Percentiles rank a stretch among this genome's conserved stretches.
Conservation (phyloP, 1,284 basidiomycete species). For the Polyporus tsugae region DNA sequence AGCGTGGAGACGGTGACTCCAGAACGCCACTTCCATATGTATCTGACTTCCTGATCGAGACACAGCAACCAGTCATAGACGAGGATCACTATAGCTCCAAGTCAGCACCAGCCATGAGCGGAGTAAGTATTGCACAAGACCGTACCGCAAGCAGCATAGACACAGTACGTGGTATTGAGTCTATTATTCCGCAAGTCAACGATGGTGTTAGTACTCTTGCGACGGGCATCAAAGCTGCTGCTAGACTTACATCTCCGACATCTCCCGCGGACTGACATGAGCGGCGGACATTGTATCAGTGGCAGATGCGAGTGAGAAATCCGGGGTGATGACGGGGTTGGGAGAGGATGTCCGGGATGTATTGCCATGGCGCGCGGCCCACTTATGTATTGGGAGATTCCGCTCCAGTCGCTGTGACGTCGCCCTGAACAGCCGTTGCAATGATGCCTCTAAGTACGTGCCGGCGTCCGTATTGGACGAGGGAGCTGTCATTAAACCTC, state of each 20-base stretch:
- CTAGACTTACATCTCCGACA: too few species aligned
- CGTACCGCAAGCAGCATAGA: background rate
- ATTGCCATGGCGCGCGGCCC: too few species aligned
- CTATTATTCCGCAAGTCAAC: background rate
- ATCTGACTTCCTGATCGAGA: background rate
- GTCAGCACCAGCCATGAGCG: background rate
- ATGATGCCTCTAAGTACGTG: too few species aligned
- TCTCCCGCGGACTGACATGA: too few species aligned
- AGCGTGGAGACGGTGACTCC: background rate
- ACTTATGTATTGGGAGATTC: background rate
- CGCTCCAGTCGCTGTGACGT: background rate
- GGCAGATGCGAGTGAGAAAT: too few species aligned
- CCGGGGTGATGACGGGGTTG: too few species aligned
- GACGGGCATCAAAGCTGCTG: too few species aligned
- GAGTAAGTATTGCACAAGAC: background rate
- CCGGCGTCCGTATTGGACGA: too few species aligned
- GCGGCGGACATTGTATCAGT: too few species aligned
- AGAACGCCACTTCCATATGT: background rate
- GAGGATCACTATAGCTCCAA: background rate
- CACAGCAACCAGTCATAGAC: constrained; percentile 2
- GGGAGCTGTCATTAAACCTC: too few species aligned
- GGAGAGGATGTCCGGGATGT: background rate
- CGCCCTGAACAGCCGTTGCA: background rate
- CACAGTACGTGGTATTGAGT: background rate
- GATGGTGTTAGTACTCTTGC: too few species aligned